These are phyloP conservation scores for Penicillium corylophilum DNA, from an alignment of 2,329 filamentous ascomycete species.

Conservation along the genomic window DNA sequence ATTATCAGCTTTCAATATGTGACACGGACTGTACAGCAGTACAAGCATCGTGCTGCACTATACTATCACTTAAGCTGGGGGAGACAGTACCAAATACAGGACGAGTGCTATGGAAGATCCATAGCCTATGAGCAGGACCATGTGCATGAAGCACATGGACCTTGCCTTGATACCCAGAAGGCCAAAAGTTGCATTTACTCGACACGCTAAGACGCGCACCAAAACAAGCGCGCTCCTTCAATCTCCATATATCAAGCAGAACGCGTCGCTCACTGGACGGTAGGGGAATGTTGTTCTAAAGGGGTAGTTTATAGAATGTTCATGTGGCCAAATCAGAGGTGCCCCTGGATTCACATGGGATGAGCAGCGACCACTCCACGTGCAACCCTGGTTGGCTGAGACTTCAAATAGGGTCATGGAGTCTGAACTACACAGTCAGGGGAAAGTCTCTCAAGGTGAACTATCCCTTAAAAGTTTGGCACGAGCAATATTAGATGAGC, in stretches of 20 bases:
- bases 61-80: not conserved
- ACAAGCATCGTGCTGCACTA: not conserved
- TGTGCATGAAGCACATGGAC: not conserved
- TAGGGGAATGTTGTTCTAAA: not conserved
- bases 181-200: not conserved
- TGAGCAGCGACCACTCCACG: conserved; percentile 8
- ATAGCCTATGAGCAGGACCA: not conserved
- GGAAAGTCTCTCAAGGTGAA: not conserved
- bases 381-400: conserved; percentile 4
- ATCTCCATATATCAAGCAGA: not conserved
- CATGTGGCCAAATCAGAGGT: conserved; percentile 13
- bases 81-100: not conserved
- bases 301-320: not conserved
- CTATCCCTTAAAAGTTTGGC: not conserved
- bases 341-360: conserved; percentile 9
- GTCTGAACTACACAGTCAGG: not conserved
- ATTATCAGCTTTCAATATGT: not conserved
- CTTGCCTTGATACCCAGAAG: not conserved
- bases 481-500: not conserved
- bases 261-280: not conserved
- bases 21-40: not conserved
- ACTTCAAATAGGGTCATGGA: not conserved
- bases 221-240: not conserved
- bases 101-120: not conserved
- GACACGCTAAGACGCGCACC: not conserved